phyloP scores from a whole-genome alignment of 768 basidiomycete species.

The Mycena indigotica region DNA sequence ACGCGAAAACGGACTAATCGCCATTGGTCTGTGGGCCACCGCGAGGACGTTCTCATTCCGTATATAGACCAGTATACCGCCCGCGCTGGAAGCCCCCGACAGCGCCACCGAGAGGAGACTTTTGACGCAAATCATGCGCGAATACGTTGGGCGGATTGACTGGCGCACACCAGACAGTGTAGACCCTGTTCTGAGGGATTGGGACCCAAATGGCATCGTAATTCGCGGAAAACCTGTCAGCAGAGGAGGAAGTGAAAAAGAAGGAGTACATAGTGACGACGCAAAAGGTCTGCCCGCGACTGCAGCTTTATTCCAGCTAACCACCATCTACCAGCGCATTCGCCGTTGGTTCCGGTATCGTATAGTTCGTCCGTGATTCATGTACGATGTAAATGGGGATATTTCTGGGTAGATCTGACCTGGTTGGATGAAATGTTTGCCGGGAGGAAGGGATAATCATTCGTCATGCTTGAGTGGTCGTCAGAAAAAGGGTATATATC shows the following conservation, averaged over 20 bases:
- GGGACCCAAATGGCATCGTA: neutral
- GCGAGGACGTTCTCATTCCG: neutral
- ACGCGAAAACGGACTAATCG: neutral
- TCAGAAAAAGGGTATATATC: no score
- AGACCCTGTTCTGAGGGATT: neutral
- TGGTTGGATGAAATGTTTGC: no score
- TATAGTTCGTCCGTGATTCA: no score
- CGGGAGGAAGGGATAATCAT: no score
- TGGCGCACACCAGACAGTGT: neutral
- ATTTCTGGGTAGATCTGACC: no score
- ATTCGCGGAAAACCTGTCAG: neutral
- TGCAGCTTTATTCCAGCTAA: neutral
- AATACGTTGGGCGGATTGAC: neutral
- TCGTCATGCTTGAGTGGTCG: no score
- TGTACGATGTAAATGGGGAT: no score
- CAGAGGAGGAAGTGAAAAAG: neutral
- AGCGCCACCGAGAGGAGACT: neutral
- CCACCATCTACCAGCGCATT: constrained; percentile 2
- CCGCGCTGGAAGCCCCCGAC: neutral
- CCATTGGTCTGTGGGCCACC: constrained; percentile 4
- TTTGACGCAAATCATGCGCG: neutral
- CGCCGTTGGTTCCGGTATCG: constrained; percentile 11
- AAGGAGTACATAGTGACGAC: neutral
- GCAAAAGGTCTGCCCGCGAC: neutral
- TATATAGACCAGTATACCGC: constrained; percentile 2